Evolutionary conservation across 2,329 filamentous ascomycete genomes (phyloP).

Genomic region (Cryphonectria nitschkei): DNA sequence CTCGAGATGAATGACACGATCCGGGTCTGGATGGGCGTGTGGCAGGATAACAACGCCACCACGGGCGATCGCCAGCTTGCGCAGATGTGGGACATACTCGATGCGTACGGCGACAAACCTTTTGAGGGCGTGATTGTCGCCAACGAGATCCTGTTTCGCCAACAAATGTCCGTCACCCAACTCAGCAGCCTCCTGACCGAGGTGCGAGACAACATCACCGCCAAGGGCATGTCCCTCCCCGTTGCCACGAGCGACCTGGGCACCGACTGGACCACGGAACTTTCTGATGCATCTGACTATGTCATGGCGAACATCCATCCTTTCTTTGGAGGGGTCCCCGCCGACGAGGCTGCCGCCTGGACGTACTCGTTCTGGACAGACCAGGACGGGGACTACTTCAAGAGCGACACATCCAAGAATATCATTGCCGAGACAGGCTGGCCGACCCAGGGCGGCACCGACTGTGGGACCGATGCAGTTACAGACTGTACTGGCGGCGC

Average conservation of each 20-base stretch:
- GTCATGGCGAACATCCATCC: constrained; percentile 98
- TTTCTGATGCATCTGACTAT: constrained; percentile 75
- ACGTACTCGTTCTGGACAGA: constrained; percentile 80
- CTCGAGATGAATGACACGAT: constrained; percentile 72
- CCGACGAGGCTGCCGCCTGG: constrained; percentile 73
- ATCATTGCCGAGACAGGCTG: constrained; percentile 92
- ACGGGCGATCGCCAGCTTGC: constrained; percentile 81
- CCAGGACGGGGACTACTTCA: constrained; percentile 68
- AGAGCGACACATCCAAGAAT: constrained; percentile 66
- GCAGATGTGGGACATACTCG: constrained; percentile 84
- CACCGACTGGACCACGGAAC: constrained; percentile 76
- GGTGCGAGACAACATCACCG: constrained; percentile 74
- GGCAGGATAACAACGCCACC: constrained; percentile 82
- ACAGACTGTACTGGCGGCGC: constrained; percentile 65
- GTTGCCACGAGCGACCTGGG: constrained; percentile 89
- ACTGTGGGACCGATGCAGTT: constrained; percentile 64
- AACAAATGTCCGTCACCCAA: constrained; percentile 69
- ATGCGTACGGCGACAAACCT: constrained; percentile 65
- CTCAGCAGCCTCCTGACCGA: constrained; percentile 67
- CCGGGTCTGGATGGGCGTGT: constrained; percentile 94
- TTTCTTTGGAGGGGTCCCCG: constrained; percentile 83
- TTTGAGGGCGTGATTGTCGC: constrained; percentile 85
- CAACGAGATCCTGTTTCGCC: constrained; percentile 76
- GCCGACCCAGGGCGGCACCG: constrained; percentile 80
- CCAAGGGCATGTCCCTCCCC: constrained; percentile 68